phyloP scores from a whole-genome alignment of 257 asterid genomes.

The Gentiana straminea region DNA sequence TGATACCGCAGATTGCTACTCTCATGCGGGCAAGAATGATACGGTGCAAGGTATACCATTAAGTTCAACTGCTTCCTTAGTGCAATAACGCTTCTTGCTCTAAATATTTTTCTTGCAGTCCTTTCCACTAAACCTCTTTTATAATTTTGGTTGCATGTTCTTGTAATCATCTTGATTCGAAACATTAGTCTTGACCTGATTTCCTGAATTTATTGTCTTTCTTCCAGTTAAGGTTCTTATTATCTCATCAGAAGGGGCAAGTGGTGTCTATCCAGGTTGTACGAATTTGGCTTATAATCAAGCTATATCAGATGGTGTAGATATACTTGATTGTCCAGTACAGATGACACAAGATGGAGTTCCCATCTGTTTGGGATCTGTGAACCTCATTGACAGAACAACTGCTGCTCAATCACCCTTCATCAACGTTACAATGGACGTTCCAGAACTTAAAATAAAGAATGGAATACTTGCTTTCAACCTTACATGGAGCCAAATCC shows the following conservation, averaged over 20 bases:
- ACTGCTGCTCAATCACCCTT: conserved; percentile 25
- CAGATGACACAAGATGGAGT: conserved; percentile 59
- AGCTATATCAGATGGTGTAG: conserved; percentile 71
- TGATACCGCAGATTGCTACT: conserved; percentile 57
- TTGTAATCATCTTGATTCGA: no score
- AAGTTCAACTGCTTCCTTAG: conserved; percentile 8
- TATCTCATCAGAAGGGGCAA: conserved; percentile 73
- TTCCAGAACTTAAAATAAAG: conserved; percentile 34
- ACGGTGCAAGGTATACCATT: conserved; percentile 31
- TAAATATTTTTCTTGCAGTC: neutral
- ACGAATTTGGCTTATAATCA: conserved; percentile 45
- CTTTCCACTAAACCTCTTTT: no score
- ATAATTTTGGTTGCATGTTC: no score
- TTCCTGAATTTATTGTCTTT: neutral
- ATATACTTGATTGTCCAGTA: conserved; percentile 70
- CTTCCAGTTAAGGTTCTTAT: conserved; percentile 41
- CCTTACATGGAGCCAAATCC: conserved; percentile 62
- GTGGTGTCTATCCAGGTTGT: conserved; percentile 81
- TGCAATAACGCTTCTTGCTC: neutral
- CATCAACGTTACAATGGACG: conserved; percentile 18
- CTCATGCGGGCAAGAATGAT: conserved; percentile 48
- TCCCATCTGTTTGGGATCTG: conserved; percentile 70
- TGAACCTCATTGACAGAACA: conserved; percentile 50
- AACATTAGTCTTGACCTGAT: neutral
- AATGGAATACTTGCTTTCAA: conserved; percentile 50